Base-by-base conservation (phyloP, 345 rosid genomes). In the Toxicodendron radicans region DNA sequence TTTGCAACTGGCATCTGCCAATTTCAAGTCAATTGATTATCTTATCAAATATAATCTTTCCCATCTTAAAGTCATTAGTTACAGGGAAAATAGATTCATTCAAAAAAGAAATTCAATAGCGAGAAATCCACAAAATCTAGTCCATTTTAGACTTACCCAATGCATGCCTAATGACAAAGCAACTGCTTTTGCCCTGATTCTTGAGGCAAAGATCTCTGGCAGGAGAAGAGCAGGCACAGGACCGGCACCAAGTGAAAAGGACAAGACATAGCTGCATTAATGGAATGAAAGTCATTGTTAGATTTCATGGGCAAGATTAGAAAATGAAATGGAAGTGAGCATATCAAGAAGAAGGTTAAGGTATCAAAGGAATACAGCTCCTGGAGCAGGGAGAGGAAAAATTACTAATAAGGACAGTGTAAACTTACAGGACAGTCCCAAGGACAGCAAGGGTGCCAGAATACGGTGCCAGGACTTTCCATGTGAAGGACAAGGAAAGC, bases 151-250 rank as follows among this genome's bases (percentile, higher is more conserved):
- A 88, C 86, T 81, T 84, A 92, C 97, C 99, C 98, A 95, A 78
- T 95, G 97, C 95, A 87, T 95, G 75, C 97, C 98, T 52, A 95
- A 85, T 38, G 98, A 96, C 38, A 96, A 86, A 30, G 98, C 87
- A 20, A 93, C 97, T 3, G 99, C 98, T 82, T 96, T 96, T 33
- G 99, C 98, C 85, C 98, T 89, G 76, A 96, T 96, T 87, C 97
- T 87, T 9, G 97, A 91, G 57, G 99, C 88, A 73, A 93, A 96
- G 79, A 96, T 93, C 85, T 96, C 99, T 12, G 99, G 95, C 21
- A 92, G 91, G 54, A 96, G 97, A 83, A 96, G 92, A 71, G 98
- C 98, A n/a, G 98, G 98, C 56, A 96, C 99, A 14, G 97, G 99
- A 74, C 98, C 99, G 24, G 99, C 98, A 73, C 99, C 99, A 72